Base-by-base conservation (phyloP, 805 yeast species). In the Torulaspora maleeae region DNA sequence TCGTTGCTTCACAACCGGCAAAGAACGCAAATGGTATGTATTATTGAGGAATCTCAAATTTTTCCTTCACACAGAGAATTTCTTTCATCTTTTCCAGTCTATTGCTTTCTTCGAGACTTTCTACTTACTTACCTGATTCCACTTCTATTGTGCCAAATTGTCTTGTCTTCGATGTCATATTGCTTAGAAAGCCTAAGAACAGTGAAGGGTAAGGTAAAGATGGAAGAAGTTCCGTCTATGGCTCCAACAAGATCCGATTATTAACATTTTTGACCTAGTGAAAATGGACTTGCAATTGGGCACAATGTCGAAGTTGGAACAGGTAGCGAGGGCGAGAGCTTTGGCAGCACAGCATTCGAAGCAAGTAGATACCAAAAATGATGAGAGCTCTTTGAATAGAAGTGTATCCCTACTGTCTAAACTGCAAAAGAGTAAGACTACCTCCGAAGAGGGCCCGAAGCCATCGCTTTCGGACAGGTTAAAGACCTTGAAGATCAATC, bases 11-110 rank as follows among this genome's bases (percentile, higher is more conserved):
- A 17, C 30, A 37, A 36, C 27, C 50, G 8, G 54, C 64, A 8
- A 61, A 54, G 46, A 60, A 60, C 47, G 35, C 40, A 17, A 68
- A 69, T 68, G 74, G 80, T 76, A 76, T 63, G 81, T 76, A 71
- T 67, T 27, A 44, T 30, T 30, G 34, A 15, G 10, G 34, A 30
- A n/a, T 30, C 17, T 7, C 16, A 16, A 5, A 9, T 15, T 13
- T 13, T 30, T 15, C 13, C 20, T 10, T 16, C 4, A 9, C 28
- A 29, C 34, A 29, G 30, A 16, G 33, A 25, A 12, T 37, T 34
- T 41, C 41, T 35, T 39, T 73, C 69, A 66, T 27, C 44, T 33
- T 41, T 40, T 40, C 39, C 35, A 19, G 25, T 39, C 28, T 35
- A 12, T 32, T 41, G 15, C 25, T 24, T 29, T 15, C 35, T 36